Evolutionary conservation across 164 flowering plant genomes (phyloP), one percentile per base, ranked within the genome.

Genomic region (Pachysandra terminalis): DNA sequence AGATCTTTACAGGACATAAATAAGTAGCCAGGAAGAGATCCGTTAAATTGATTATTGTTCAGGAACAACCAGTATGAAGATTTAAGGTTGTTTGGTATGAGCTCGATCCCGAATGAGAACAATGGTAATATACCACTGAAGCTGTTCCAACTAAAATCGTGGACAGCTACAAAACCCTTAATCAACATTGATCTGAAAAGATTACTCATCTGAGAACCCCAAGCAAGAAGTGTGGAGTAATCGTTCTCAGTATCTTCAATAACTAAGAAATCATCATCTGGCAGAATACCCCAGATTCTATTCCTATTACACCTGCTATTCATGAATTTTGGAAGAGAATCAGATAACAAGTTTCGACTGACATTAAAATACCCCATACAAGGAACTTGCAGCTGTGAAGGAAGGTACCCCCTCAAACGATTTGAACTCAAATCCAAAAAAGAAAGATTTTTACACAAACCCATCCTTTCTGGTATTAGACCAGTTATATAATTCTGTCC

Each of bases 361-460:
- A 85, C 68, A 61, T 90, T 86, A 66, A 87, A 85, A 68, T 81
- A 83, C 32, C 73, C 62, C 96, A 90, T 83, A 65, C 96, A 90
- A 0, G 85, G 78, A 72, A 85, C 78, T n/a, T 17, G 78, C 65
- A 87, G 71, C 77, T 62, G 75, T 13, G 52, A 45, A 45, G 88
- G 86, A 2, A 89, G 71, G 45, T 45, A 61, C 0, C 96, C 90
- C 23, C 21, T 24, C 71, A 90, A 75, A 56, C 59, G 25, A 75
- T 90, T 90, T 17, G 85, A 86, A 71, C 89, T 85, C 79, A 87
- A 78, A 80, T 90, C 92, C 69, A 90, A 61, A 60, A 81, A 81
- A 0, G 80, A 73, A 16, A 90, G 77, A 57, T 80, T 86, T 68
- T 61, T 77, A 68, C 96, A 90, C 67, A 66, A 24, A 21, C 74